Evolutionary conservation across 108 stramenopile species (phyloP).

Genomic region (Mayamaea pseudoterrestris): DNA sequence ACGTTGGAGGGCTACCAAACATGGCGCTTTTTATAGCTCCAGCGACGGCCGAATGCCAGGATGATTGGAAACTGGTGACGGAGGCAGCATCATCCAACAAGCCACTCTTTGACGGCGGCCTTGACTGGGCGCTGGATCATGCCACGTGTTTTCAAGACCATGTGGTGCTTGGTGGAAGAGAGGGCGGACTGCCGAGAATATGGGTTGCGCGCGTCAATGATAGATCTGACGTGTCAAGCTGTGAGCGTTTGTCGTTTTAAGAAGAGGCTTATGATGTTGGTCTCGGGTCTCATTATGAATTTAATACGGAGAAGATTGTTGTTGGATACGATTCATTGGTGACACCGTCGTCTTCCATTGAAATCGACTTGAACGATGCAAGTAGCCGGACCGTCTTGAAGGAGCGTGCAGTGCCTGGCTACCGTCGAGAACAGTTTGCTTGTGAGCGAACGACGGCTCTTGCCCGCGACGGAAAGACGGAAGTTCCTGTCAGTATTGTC

Average conservation of each 20-base stretch:
- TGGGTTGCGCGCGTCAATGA: constrained; percentile 42
- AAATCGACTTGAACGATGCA: constrained; percentile 47
- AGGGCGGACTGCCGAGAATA: constrained; percentile 51
- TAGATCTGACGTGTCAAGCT: constrained; percentile 1
- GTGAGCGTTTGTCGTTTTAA: constrained; percentile 37
- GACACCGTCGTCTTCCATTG: constrained; percentile 59
- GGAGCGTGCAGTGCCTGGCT: constrained; percentile 69
- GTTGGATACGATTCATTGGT: constrained; percentile 71
- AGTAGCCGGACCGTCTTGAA: constrained; percentile 47
- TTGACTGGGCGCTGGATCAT: constrained; percentile 27
- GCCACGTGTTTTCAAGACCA: constrained; percentile 36
- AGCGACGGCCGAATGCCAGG: constrained; percentile 29
- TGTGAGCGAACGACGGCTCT: constrained; percentile 60
- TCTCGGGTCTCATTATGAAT: constrained; percentile 50
- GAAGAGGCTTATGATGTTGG: constrained; percentile 70
- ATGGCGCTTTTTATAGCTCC: constrained; percentile 50
- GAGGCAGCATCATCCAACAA: constrained; percentile 16
- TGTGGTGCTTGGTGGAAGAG: constrained; percentile 47
- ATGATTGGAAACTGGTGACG: constrained; percentile 16
- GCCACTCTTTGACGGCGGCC: constrained; percentile 43
- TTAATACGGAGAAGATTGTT: constrained; percentile 48
- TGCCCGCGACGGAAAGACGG: constrained; percentile 67
- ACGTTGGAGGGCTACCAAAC: constrained; percentile 51
- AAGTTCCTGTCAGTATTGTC: constrained; percentile 76
- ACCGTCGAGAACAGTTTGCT: constrained; percentile 57